Evolutionary conservation across 148 eudicot species (phyloP).

Genomic region (Fagopyrum esculentum): DNA sequence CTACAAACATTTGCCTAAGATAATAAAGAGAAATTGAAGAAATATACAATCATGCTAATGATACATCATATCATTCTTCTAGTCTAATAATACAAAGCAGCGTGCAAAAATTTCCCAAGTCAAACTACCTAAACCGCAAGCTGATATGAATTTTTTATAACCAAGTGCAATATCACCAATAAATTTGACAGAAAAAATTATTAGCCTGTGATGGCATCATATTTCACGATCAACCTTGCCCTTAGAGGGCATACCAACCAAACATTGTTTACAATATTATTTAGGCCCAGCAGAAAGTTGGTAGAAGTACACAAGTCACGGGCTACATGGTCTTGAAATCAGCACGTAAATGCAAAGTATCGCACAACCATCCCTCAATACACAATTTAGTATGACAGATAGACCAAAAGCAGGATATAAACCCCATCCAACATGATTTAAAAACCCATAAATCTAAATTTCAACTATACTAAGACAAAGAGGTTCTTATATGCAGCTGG

Average conservation of each 20-base stretch:
- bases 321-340: not conserved
- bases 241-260: not conserved
- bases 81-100: not conserved
- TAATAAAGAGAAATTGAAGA: not conserved
- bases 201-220: not conserved
- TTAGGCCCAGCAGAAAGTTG: not conserved
- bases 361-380: not conserved
- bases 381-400: not conserved
- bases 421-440: not conserved
- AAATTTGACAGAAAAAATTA: not conserved
- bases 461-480: not conserved
- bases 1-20: not conserved
- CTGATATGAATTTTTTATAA: not conserved
- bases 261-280: not conserved
- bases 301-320: not conserved
- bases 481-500: not conserved
- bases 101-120: not conserved
- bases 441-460: not conserved
- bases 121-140: not conserved
- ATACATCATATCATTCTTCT: not conserved
- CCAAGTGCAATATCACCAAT: not conserved
- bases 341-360: not conserved
- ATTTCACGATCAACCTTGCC: not conserved
- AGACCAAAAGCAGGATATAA: slow-evolving; percentile 5
- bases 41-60: not conserved